Percentiles rank a stretch among this genome's conserved stretches.
These are phyloP conservation scores for Trypanosoma caninum DNA, from an alignment of 208 protist species.

Conservation along the genomic window DNA sequence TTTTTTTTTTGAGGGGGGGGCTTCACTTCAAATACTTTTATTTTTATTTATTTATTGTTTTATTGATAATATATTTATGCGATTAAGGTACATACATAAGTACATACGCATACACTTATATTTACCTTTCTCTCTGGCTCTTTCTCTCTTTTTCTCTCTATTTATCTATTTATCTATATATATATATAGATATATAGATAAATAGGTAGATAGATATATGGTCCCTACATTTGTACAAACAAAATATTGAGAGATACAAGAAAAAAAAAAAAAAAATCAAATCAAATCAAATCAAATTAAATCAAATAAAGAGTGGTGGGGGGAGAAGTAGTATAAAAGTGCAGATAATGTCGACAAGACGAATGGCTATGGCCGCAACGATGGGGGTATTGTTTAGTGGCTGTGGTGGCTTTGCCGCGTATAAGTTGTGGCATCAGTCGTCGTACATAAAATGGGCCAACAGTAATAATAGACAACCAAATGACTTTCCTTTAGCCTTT, in stretches of 20 bases:
- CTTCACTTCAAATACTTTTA: too few relatives aligned
- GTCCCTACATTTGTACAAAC: neutral
- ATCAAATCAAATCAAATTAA: too few relatives aligned
- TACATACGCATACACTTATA: too few relatives aligned
- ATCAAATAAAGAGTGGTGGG: too few relatives aligned
- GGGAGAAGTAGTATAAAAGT: too few relatives aligned
- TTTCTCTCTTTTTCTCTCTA: neutral
- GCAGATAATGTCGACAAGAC: constrained; percentile 1
- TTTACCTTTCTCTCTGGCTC: neutral
- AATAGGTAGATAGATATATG: neutral
- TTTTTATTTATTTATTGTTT: too few relatives aligned
- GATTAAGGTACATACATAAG: too few relatives aligned
- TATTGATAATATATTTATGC: too few relatives aligned
- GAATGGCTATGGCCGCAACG: neutral
- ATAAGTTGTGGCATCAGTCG: neutral
- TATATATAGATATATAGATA: neutral
- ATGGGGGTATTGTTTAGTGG: neutral
- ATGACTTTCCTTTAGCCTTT: too few relatives aligned
- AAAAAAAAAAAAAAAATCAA: too few relatives aligned
- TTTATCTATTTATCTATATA: constrained; percentile 4
- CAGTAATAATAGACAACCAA: neutral
- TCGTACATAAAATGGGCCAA: neutral
- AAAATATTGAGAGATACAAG: too few relatives aligned
- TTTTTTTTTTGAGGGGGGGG: neutral
- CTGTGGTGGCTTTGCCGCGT: neutral